A percentile compares a stretch with the other conserved stretches of the same genome.
Conservation (phyloP, 2,329 filamentous ascomycete genomes). For the Fusarium xyrophilum region DNA sequence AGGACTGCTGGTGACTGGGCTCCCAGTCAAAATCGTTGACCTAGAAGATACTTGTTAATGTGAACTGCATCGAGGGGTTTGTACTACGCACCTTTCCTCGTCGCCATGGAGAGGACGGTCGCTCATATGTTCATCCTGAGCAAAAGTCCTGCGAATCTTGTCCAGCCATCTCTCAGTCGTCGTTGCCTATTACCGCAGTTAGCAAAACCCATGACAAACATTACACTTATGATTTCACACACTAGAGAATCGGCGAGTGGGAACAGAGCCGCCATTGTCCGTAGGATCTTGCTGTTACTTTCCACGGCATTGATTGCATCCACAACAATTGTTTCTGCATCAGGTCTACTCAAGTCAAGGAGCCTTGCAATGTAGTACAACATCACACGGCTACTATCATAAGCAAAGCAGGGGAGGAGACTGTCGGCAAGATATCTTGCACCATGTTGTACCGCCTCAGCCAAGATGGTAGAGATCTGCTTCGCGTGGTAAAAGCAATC, state of each 20-base stretch:
- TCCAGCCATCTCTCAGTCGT: slow-evolving; percentile 50
- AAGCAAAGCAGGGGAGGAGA: slow-evolving; percentile 55
- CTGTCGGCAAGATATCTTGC: slow-evolving; percentile 52
- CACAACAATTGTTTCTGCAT: slow-evolving; percentile 47
- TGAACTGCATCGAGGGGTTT: neutral
- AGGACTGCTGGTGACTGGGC: slow-evolving; percentile 31
- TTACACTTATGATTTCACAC: slow-evolving; percentile 13
- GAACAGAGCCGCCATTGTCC: slow-evolving; percentile 49
- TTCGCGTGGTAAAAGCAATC: slow-evolving; percentile 50
- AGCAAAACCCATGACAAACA: neutral
- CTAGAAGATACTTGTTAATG: slow-evolving; percentile 18
- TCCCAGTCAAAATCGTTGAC: slow-evolving; percentile 27
- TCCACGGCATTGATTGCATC: slow-evolving; percentile 51
- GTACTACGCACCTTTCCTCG: slow-evolving; percentile 22
- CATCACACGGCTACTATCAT: slow-evolving; percentile 57
- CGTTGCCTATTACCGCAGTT: slow-evolving; percentile 39
- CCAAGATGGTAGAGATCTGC: slow-evolving; percentile 49
- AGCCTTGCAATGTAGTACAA: slow-evolving; percentile 56
- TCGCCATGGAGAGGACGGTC: slow-evolving; percentile 30
- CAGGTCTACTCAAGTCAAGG: slow-evolving; percentile 47
- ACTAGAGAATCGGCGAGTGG: slow-evolving; percentile 51
- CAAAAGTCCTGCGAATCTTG: slow-evolving; percentile 47
- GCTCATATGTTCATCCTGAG: slow-evolving; percentile 41
- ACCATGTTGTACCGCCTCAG: slow-evolving; percentile 52
- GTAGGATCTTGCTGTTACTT: slow-evolving; percentile 49